Percentiles rank a stretch among this genome's conserved stretches.
Conservation (phyloP, 352 stramenopile genomes). For the Globisporangium uncinulatum region DNA sequence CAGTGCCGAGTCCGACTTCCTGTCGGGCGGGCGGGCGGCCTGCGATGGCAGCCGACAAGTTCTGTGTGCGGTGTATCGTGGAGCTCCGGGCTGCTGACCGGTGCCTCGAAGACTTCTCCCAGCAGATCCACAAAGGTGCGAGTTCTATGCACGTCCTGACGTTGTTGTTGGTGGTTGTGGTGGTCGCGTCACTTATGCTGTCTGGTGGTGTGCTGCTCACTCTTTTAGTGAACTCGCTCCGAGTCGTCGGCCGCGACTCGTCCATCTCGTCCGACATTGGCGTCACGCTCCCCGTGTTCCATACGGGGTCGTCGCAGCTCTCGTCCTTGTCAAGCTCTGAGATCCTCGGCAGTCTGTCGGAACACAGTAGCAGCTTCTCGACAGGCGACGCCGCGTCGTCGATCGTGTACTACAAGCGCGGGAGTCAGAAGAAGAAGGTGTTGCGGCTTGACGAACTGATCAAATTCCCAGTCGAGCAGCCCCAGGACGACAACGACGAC, state of each 20-base stretch:
- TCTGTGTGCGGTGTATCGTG: constrained; percentile 53
- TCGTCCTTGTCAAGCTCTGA: constrained; percentile 3
- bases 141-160: not conserved
- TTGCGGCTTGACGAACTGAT: constrained; percentile 15
- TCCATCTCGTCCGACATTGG: constrained; percentile 18
- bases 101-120: constrained; percentile 21
- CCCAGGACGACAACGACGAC: constrained; percentile 6
- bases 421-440: constrained; percentile 15
- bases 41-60: constrained; percentile 37
- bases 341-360: constrained; percentile 1
- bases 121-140: constrained; percentile 27
- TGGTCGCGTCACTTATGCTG: not conserved
- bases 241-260: constrained; percentile 12
- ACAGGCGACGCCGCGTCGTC: constrained; percentile 6
- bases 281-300: not conserved
- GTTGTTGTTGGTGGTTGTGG: too few relatives aligned
- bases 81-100: constrained; percentile 33
- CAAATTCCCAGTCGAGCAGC: constrained; percentile 12
- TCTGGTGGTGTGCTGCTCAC: not conserved
- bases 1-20: constrained; percentile 13
- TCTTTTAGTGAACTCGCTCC: constrained; percentile 12
- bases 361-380: constrained; percentile 10
- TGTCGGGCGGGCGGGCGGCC: not conserved
- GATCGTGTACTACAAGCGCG: constrained; percentile 17
- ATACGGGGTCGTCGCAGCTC: constrained; percentile 4